Percentiles rank a stretch among this genome's conserved stretches.
Evolutionary conservation across 768 basidiomycete genomes (phyloP).

Genomic region (Boletus barrowsii): DNA sequence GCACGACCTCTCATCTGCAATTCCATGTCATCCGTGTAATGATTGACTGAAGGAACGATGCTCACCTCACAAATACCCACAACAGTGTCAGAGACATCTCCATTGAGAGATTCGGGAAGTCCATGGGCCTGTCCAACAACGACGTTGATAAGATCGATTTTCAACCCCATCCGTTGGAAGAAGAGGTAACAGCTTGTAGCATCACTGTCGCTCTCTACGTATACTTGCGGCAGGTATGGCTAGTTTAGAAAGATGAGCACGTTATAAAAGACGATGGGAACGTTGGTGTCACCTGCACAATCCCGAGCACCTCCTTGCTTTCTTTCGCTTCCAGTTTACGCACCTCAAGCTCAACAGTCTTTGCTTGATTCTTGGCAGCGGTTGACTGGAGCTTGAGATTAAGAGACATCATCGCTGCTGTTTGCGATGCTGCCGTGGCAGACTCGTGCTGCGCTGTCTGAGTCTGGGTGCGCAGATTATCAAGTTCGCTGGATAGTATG

Average conservation of each 20-base stretch:
- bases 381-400: conserved; percentile 93
- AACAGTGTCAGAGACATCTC: conserved; percentile 75
- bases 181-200: conserved; percentile 88
- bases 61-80: conserved; percentile 93
- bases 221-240: conserved; percentile 91
- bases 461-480: conserved; percentile 77
- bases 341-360: conserved; percentile 86
- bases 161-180: conserved; percentile 85
- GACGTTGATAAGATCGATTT: conserved; percentile 81
- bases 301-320: conserved; percentile 71
- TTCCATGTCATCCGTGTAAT: not conserved
- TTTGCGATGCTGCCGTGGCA: conserved; percentile 79
- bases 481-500: conserved; percentile 67
- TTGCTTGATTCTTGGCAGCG: conserved; percentile 86
- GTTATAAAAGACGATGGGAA: not conserved
- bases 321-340: conserved; percentile 82
- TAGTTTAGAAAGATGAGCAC: conserved; percentile 27
- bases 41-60: not conserved
- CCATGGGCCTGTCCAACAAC: conserved; percentile 81
- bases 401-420: conserved; percentile 89
- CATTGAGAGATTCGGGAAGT: conserved; percentile 82
- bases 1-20: conserved; percentile 79
- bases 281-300: conserved; percentile 63
- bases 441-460: conserved; percentile 83
- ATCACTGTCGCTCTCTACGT: conserved; percentile 85